Conservation (phyloP, 2,329 filamentous ascomycete species). For the Colletotrichum sp. region DNA sequence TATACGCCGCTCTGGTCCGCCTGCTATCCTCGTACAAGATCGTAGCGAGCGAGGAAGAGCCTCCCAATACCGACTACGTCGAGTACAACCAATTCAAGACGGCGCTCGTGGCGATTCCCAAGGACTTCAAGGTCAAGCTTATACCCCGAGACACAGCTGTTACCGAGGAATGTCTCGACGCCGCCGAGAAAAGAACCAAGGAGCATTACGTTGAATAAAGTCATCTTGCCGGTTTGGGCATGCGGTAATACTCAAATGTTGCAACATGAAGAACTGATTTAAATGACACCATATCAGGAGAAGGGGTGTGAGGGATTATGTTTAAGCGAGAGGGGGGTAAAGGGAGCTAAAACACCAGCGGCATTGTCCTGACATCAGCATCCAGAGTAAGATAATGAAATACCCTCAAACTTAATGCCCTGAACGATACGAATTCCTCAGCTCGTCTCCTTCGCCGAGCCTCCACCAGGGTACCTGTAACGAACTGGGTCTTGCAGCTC, state of each 20-base stretch:
- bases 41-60: background rate
- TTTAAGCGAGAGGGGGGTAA: background rate
- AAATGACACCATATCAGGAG: background rate
- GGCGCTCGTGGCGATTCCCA: constrained; percentile 64
- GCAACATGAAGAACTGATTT: background rate
- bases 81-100: constrained; percentile 63
- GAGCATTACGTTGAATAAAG: background rate
- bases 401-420: background rate
- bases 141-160: constrained; percentile 21
- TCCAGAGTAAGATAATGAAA: background rate
- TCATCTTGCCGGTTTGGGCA: background rate
- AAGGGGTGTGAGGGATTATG: background rate
- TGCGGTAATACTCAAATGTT: background rate
- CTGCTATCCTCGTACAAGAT: background rate
- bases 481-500: too few relatives aligned
- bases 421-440: background rate
- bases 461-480: background rate
- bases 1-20: background rate
- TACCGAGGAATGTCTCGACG: background rate
- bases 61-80: constrained; percentile 56
- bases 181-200: background rate
- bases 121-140: constrained; percentile 65
- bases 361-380: background rate
- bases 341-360: background rate
- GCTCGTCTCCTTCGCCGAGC: background rate